A percentile compares a stretch with the other conserved stretches of the same genome.
Evolutionary conservation across 2,329 filamentous ascomycete species (phyloP).

Genomic region (Aspergillus persii): DNA sequence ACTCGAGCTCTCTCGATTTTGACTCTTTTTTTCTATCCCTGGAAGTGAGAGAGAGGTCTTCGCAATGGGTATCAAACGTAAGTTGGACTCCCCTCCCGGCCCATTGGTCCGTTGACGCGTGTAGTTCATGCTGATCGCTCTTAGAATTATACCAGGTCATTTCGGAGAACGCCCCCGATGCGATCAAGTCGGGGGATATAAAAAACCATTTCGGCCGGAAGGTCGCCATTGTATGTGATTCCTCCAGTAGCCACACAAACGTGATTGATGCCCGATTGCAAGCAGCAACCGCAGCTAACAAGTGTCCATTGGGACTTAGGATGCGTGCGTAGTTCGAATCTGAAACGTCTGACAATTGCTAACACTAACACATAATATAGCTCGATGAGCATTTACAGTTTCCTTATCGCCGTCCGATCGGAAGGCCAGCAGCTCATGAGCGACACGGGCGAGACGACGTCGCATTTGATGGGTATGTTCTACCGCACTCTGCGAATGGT

Average conservation of each 20-base stretch:
- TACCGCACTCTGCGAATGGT: constrained; percentile 98
- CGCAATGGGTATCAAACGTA: constrained; percentile 54
- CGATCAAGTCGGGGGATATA: constrained; percentile 95
- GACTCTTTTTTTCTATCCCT: neutral
- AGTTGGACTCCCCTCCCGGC: constrained; percentile 18
- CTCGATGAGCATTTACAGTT: constrained; percentile 99
- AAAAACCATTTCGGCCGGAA: constrained; percentile 99
- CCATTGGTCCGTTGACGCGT: constrained; percentile 42
- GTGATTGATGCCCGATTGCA: neutral
- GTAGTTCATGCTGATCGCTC: constrained; percentile 12
- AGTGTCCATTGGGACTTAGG: constrained; percentile 39
- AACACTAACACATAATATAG: constrained; percentile 43
- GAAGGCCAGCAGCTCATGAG: constrained; percentile 95
- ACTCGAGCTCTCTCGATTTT: neutral
- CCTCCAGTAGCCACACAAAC: neutral
- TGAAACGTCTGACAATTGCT: neutral
- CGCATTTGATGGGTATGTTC: constrained; percentile 98
- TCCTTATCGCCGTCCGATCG: constrained; percentile 94
- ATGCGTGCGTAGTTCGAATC: constrained; percentile 49
- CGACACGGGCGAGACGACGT: constrained; percentile 93
- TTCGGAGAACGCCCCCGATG: constrained; percentile 89
- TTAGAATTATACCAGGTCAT: constrained; percentile 73
- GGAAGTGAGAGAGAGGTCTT: neutral
- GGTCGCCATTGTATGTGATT: constrained; percentile 79
- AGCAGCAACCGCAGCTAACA: constrained; percentile 8